Conservation (phyloP, 2,329 filamentous ascomycete genomes). For the Podosphaera fusca region DNA sequence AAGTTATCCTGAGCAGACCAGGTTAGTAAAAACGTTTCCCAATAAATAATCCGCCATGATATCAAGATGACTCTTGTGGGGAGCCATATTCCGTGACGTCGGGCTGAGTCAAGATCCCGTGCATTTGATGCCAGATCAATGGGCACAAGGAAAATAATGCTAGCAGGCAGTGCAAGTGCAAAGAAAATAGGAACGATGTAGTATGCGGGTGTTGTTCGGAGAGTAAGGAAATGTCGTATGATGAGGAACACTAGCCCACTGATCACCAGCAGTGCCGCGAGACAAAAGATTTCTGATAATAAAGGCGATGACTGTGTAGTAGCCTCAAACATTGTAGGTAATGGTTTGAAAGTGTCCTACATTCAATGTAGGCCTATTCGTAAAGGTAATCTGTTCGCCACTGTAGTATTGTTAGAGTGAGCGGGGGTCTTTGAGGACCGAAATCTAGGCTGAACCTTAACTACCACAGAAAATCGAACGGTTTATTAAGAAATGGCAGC, state of each 20-base stretch:
- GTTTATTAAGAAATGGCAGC: background rate
- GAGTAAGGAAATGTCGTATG: slow-evolving; percentile 69
- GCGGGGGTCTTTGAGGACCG: background rate
- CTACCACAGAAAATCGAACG: background rate
- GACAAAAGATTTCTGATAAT: slow-evolving; percentile 58
- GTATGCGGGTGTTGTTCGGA: slow-evolving; percentile 76
- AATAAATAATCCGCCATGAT: slow-evolving; percentile 87
- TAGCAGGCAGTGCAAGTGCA: slow-evolving; percentile 77
- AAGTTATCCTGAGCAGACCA: slow-evolving; percentile 34
- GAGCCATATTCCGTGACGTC: slow-evolving; percentile 66
- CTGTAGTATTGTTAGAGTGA: background rate
- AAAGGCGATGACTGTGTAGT: slow-evolving; percentile 36
- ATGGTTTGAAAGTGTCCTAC: background rate
- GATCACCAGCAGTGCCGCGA: slow-evolving; percentile 48
- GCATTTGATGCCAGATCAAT: slow-evolving; percentile 85
- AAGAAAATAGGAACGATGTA: slow-evolving; percentile 85
- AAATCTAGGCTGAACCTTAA: background rate
- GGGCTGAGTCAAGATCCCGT: slow-evolving; percentile 39
- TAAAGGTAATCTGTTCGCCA: background rate
- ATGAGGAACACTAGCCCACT: slow-evolving; percentile 60
- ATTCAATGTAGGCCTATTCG: background rate
- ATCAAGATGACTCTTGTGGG: slow-evolving; percentile 57
- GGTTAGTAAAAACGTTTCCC: slow-evolving; percentile 85
- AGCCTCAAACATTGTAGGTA: slow-evolving; percentile 11
- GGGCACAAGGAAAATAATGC: slow-evolving; percentile 75